Conservation (phyloP, 495 filamentous ascomycete species). For the Penicillium pancosmium region DNA sequence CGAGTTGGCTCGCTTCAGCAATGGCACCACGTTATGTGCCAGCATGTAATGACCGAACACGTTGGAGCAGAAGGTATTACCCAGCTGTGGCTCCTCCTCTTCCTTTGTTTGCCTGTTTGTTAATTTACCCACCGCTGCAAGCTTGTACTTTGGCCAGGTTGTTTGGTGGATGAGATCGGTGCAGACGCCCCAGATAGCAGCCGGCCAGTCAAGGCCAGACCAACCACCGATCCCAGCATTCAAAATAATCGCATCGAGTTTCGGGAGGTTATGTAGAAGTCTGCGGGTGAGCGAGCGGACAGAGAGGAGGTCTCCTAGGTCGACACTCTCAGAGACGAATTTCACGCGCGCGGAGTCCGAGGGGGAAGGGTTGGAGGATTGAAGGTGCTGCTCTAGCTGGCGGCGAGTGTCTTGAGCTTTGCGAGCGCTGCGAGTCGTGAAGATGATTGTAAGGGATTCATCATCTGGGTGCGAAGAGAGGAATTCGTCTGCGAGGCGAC, state of each 20-base stretch:
- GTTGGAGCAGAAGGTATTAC: conserved; percentile 85
- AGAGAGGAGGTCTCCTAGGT: conserved; percentile 58
- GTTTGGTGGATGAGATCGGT: conserved; percentile 67
- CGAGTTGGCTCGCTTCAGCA: conserved; percentile 59
- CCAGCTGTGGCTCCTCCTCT: conserved; percentile 60
- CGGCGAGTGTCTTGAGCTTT: conserved; percentile 48
- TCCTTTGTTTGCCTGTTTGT: conserved; percentile 37
- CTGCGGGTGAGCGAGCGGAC: conserved; percentile 53
- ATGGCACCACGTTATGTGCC: conserved; percentile 72
- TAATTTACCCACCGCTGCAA: conserved; percentile 59
- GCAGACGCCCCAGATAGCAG: conserved; percentile 59
- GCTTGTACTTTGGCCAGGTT: conserved; percentile 82
- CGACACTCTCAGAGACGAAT: conserved; percentile 54
- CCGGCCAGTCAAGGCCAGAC: conserved; percentile 74
- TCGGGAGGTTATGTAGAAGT: conserved; percentile 55
- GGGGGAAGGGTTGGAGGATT: conserved; percentile 22
- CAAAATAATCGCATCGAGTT: conserved; percentile 78
- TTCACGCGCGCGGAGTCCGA: conserved; percentile 40
- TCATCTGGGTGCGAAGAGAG: conserved; percentile 63
- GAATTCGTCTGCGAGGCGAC: conserved; percentile 91
- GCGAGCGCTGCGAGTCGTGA: conserved; percentile 53
- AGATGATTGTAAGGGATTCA: conserved; percentile 57
- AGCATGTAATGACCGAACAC: conserved; percentile 96
- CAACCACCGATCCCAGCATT: conserved; percentile 92
- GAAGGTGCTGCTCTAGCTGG: conserved; percentile 43